Base-by-base conservation (phyloP, 495 filamentous ascomycete species). In the Xylaria intraflava region DNA sequence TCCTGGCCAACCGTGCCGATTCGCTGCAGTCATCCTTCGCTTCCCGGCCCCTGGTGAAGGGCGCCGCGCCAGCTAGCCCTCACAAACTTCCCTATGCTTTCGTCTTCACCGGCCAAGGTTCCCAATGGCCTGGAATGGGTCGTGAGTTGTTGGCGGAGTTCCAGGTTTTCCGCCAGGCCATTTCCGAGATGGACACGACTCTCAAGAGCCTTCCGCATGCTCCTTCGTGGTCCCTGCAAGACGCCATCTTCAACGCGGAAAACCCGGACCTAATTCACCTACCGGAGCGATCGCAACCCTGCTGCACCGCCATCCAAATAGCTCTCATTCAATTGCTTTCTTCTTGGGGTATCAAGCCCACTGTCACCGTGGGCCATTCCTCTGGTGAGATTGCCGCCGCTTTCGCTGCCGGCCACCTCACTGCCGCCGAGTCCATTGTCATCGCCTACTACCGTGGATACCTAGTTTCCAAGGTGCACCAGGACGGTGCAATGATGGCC, bases 361-460 rank as follows among this genome's bases (percentile, higher is more conserved):
- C 56, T 8, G 65, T 67, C 29, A 74, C 79, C 0, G 66, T 78
- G 5, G 78, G 81, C 3, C 79, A 84, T 53, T 83, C 79, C 9
- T 79, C 75, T 59, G 80, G 81, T 5, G 81, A 83, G 52, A 81
- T 82, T 2, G 70, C 62, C 16, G 74, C 73, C n/a, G 72, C 73
- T 0, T 74, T 65, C 46, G 60, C 70, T 22, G 60, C 60, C 5
- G 70, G 72, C 5, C 60, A 62, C 7, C 29, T 78, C 2, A 58
- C 61, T 1, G 67, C 70, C 8, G 44, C 64, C 7, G 69, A 71
- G 1, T 68, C 66, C 8, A 76, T 78, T 67, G 52, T 67, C 19
- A 52, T 76, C 0, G 71, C 79, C 12, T 64, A 70, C 66, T 53
- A 71, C 57, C 65, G 66, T 38, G 59, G 71, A 3, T 33, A 22